Evolutionary conservation across 495 filamentous ascomycete species (phyloP).

Genomic region (Tetracladium setigerum): DNA sequence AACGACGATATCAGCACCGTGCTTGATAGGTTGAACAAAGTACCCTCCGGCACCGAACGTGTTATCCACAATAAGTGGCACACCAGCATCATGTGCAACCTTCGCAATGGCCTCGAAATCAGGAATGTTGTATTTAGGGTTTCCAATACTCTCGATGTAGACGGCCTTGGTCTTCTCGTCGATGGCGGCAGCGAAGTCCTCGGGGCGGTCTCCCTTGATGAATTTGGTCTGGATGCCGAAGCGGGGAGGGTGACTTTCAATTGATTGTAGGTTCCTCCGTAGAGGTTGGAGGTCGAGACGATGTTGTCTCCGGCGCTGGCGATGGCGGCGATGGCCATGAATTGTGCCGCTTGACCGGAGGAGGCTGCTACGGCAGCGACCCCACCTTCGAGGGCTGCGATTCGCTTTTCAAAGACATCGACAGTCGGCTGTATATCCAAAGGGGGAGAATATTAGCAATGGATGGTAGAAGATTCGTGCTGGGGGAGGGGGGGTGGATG

Average conservation of each 20-base stretch:
- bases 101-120: conserved; percentile 81
- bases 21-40: conserved; percentile 81
- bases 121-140: conserved; percentile 91
- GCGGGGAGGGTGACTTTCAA: conserved; percentile 89
- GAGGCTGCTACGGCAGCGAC: conserved; percentile 83
- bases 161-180: conserved; percentile 97
- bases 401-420: conserved; percentile 95
- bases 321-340: conserved; percentile 82
- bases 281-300: conserved; percentile 84
- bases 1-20: conserved; percentile 91
- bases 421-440: conserved; percentile 64
- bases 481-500: no score
- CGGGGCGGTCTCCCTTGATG: conserved; percentile 72
- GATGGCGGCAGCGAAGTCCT: conserved; percentile 76
- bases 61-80: conserved; percentile 91
- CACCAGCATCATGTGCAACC: conserved; percentile 69
- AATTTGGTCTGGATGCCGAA: conserved; percentile 90
- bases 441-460: no score
- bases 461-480: no score
- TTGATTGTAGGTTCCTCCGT: conserved; percentile 98
- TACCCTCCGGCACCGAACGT: conserved; percentile 96
- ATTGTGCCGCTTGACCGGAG: conserved; percentile 91
- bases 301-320: conserved; percentile 90
- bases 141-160: conserved; percentile 92
- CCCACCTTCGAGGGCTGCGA: conserved; percentile 92